Evolutionary conservation across 106 monocot genomes (phyloP).

Genomic region (Dendrobium catenatum): DNA sequence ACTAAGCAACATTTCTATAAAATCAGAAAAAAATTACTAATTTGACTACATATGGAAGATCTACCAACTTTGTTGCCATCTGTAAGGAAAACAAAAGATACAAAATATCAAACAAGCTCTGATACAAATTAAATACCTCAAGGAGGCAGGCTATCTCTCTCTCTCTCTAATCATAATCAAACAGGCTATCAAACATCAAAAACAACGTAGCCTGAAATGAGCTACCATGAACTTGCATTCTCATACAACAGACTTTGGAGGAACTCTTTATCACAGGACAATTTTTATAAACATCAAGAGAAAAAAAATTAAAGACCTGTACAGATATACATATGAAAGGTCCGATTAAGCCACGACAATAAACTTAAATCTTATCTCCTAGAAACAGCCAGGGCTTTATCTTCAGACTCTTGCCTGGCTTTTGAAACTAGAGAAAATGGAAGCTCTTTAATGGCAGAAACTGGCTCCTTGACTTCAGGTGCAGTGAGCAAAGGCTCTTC

Average conservation of each 20-base stretch:
- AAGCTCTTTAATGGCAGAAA: neutral
- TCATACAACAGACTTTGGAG: no score
- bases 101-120: accelerated
- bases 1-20: no score
- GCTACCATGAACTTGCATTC: neutral
- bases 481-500: neutral
- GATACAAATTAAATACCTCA: neutral
- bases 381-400: neutral
- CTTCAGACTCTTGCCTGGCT: neutral
- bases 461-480: neutral
- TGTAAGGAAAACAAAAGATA: no score
- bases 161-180: no score
- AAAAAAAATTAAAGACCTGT: neutral
- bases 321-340: neutral
- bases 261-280: no score
- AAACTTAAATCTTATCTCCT: neutral
- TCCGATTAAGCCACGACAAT: neutral
- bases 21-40: no score
- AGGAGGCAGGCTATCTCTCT: no score
- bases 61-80: no score
- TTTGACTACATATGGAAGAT: no score
- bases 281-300: neutral
- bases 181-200: no score
- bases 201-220: neutral
- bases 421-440: neutral